These are phyloP conservation scores for Purpureocillium lavendulum DNA, from an alignment of 2,329 filamentous ascomycete genomes.

Conservation along the genomic window DNA sequence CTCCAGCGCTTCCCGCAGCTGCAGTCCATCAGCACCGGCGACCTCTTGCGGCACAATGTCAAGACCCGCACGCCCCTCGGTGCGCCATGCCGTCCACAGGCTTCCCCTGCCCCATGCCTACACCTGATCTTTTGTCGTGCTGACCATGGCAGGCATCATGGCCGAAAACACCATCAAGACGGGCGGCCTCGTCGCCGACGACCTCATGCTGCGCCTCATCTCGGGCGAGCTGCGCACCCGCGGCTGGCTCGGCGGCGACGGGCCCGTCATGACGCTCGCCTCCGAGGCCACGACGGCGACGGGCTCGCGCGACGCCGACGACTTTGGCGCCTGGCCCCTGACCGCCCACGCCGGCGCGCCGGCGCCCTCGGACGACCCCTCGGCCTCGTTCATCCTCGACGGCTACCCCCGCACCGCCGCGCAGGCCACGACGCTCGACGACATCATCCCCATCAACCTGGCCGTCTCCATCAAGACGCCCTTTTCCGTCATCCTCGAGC, in stretches of 20 bases:
- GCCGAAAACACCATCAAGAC: constrained; percentile 83
- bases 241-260: constrained; percentile 64
- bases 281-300: constrained; percentile 30
- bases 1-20: constrained; percentile 82
- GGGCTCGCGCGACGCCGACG: constrained; percentile 18
- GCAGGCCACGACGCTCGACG: constrained; percentile 72
- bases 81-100: constrained; percentile 25
- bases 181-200: constrained; percentile 84
- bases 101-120: neutral
- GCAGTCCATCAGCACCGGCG: constrained; percentile 86
- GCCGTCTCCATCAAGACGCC: constrained; percentile 84
- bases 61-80: constrained; percentile 78
- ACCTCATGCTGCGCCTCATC: constrained; percentile 86
- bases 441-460: constrained; percentile 86
- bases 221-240: constrained; percentile 77
- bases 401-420: constrained; percentile 84
- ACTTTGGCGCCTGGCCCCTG: constrained; percentile 19
- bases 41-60: constrained; percentile 88
- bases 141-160: constrained; percentile 62
- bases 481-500: constrained; percentile 74
- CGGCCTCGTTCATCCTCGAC: constrained; percentile 88
- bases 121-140: neutral
- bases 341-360: constrained; percentile 27
- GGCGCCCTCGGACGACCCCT: constrained; percentile 56
- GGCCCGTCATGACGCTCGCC: constrained; percentile 42